Percentiles rank a stretch among this genome's conserved stretches.
Evolutionary conservation across 2,329 filamentous ascomycete species (phyloP).

Genomic region (Penicillium sp.): DNA sequence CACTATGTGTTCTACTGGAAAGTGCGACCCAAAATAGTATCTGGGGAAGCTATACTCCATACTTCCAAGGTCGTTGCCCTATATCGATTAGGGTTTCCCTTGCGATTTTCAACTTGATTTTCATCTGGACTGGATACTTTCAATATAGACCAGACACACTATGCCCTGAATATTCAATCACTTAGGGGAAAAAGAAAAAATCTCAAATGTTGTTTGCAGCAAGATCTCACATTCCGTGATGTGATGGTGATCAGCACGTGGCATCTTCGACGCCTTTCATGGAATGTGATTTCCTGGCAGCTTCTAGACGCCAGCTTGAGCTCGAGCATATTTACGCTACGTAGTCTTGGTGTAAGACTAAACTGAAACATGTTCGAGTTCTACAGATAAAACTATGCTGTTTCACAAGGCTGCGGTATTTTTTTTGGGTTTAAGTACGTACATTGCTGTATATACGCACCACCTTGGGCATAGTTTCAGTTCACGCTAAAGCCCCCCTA

Average conservation of each 20-base stretch:
- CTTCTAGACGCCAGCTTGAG: background rate
- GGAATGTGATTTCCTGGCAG: slow-evolving; percentile 4
- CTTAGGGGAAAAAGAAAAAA: background rate
- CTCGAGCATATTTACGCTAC: background rate
- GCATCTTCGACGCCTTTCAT: background rate
- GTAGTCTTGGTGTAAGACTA: background rate
- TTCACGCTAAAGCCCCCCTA: background rate
- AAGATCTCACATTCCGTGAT: slow-evolving; percentile 6
- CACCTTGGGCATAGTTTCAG: background rate
- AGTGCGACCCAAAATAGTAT: background rate
- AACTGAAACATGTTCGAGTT: background rate
- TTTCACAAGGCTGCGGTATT: background rate
- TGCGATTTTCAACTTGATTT: background rate
- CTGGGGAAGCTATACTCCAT: background rate
- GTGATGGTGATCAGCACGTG: slow-evolving; percentile 3
- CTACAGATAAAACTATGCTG: background rate
- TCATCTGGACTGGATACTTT: background rate
- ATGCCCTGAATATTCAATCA: background rate
- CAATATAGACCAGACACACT: background rate
- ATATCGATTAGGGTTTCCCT: background rate
- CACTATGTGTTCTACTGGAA: slow-evolving; percentile 6
- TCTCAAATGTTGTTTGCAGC: slow-evolving; percentile 1
- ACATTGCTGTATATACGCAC: background rate
- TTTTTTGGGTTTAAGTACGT: no score
- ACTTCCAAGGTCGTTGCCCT: background rate